Percentiles rank a stretch among this genome's conserved stretches.
phyloP scores from a whole-genome alignment of 768 basidiomycete species.

The Lactarius sp. region DNA sequence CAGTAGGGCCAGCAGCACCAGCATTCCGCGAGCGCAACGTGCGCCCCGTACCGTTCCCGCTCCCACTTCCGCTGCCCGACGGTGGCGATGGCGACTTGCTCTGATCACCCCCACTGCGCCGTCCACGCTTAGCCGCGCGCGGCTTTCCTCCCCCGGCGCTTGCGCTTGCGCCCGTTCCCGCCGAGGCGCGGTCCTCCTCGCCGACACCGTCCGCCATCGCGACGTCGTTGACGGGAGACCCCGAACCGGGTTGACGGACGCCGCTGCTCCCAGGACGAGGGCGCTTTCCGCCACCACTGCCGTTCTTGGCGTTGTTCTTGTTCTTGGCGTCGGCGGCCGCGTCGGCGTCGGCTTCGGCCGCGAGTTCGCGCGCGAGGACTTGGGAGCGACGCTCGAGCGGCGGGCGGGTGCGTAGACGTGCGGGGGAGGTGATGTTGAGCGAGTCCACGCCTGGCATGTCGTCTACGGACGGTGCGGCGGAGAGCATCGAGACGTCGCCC shows the following conservation, averaged over 20 bases:
- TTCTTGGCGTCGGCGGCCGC: neutral
- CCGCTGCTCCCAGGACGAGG: neutral
- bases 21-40: conserved; percentile 12
- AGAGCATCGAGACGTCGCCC: conserved; percentile 21
- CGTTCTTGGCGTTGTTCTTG: neutral
- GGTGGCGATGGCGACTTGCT: neutral
- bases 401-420: neutral
- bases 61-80: neutral
- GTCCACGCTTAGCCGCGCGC: conserved; percentile 9
- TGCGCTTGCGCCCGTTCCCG: too few species aligned
- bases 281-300: neutral
- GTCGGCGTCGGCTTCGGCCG: neutral
- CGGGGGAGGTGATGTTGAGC: conserved; percentile 8
- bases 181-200: neutral
- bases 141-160: neutral
- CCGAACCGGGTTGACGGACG: neutral
- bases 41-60: neutral
- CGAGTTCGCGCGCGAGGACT: conserved; percentile 22
- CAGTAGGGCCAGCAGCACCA: neutral
- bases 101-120: neutral
- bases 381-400: conserved; percentile 23
- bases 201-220: conserved; percentile 9
- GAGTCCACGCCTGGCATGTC: conserved; percentile 12
- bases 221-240: neutral
- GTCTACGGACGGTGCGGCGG: conserved; percentile 10